Conservation (phyloP, 2,329 filamentous ascomycete species). For the Malbranchea cinnamomea region DNA sequence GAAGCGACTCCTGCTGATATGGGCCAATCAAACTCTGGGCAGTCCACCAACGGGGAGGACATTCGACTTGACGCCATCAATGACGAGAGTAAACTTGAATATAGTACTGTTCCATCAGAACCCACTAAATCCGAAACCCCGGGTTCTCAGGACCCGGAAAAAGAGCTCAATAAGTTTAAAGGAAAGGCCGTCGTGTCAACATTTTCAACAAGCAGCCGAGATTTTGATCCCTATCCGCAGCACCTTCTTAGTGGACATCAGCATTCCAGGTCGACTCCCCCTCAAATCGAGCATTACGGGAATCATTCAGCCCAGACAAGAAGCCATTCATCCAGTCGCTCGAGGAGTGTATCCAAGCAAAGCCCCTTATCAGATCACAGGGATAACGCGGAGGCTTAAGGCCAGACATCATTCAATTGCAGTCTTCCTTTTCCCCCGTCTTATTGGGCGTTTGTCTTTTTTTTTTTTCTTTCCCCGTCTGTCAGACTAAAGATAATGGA, state of each 20-base stretch:
- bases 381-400: constrained; percentile 1
- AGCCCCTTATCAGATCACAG: constrained; percentile 5
- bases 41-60: constrained; percentile 1
- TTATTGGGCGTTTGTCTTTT: constrained; percentile 7
- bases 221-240: constrained; percentile 32
- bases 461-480: constrained; percentile 9
- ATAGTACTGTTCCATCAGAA: no score
- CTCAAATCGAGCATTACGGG: constrained; percentile 15
- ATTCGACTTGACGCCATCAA: not conserved
- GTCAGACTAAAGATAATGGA: no score
- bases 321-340: constrained; percentile 7
- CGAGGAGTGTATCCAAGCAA: constrained; percentile 10
- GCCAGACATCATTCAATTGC: not conserved
- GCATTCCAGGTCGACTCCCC: constrained; percentile 13
- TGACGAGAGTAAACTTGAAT: no score
- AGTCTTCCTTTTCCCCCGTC: constrained; percentile 4
- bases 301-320: constrained; percentile 9
- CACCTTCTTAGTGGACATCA: constrained; percentile 22
- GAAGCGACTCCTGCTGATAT: no score
- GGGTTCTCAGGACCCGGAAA: no score
- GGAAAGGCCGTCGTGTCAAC: constrained; percentile 30
- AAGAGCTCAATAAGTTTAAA: constrained; percentile 5
- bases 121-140: no score
- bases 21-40: no score
- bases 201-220: constrained; percentile 37